Base-by-base conservation (phyloP, 2,329 filamentous ascomycete species). In the Trichoderma oligosporum region DNA sequence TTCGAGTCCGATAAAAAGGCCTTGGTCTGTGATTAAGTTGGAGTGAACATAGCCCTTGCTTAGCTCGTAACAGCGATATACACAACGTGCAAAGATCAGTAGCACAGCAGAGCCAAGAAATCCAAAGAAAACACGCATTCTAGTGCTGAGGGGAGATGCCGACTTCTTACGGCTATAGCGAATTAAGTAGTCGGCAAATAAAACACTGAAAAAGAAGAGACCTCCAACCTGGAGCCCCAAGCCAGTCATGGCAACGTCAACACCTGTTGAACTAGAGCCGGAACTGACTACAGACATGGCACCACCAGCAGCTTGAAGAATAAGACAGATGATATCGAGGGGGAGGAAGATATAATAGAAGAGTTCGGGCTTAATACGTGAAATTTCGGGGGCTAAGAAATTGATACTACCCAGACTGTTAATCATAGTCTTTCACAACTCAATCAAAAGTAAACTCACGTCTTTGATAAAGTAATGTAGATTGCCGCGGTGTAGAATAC, bases 1-100 rank as follows among this genome's bases (percentile, higher is more conserved):
- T 70, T 84, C 81, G 0, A 84, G 71, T 0, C 70, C 77, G 60
- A 83, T 82, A 60, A 84, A 83, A 2, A 79, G 65, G 0, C 67
- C 69, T 64, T 84, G 70, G 38, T 83, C 65, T 4, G 72, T 72
- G 38, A 86, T 81, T 56, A 86, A 68, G 5, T 73, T 67, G 0
- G 82, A 84, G 24, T 68, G 38, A 4, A 65, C 73, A 72, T 84
- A 88, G 1, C 85, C 85, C 36, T 84, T 73, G 60, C 79, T 82
- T 59, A 88, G 68, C 70, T 89, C 86, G 8, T 82, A 82, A 39
- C 86, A 82, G 54, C 86, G 78, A 67, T 84, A 88, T 8, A 81
- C 75, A 61, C 81, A 85, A 14, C 86, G 75, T 4, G 79, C 78
- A 36, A 87, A 78, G 62, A 88, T 84, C 41, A 80, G 73, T 2